Percentiles rank a stretch among this genome's conserved stretches.
phyloP scores from a whole-genome alignment of 805 yeast genomes.

The Tetrapisispora iriomotensis region DNA sequence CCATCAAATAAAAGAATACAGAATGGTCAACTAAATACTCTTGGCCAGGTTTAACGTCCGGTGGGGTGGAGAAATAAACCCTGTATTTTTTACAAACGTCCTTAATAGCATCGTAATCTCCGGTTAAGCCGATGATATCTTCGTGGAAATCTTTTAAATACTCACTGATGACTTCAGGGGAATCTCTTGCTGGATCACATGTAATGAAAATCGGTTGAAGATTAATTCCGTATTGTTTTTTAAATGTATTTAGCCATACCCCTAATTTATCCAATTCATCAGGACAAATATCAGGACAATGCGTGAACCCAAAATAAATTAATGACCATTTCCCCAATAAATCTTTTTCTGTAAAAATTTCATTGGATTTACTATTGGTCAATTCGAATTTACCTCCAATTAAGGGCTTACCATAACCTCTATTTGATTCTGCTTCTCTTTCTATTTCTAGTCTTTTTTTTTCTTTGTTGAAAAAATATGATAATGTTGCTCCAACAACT shows the following conservation, averaged over 20 bases:
- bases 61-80: conserved; percentile 96
- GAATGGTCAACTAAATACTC: conserved; percentile 96
- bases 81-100: conserved; percentile 79
- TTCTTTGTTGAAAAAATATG: conserved; percentile 63
- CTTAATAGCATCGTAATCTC: conserved; percentile 78
- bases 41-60: conserved; percentile 87
- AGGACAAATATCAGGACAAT: conserved; percentile 98
- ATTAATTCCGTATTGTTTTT: conserved; percentile 43
- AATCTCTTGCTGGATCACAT: conserved; percentile 93
- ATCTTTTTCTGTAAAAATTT: conserved; percentile 63
- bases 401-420: conserved; percentile 85
- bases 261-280: conserved; percentile 94
- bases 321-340: conserved; percentile 71
- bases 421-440: conserved; percentile 71
- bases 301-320: conserved; percentile 92
- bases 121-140: conserved; percentile 82
- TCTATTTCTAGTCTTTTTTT: conserved; percentile 65
- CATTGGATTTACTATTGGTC: conserved; percentile 56
- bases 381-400: conserved; percentile 86
- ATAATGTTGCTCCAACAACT: conserved; percentile 60
- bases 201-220: conserved; percentile 87
- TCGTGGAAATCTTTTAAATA: conserved; percentile 88
- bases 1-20: conserved; percentile 94
- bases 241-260: conserved; percentile 48
- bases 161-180: conserved; percentile 73